A percentile compares a stretch with the other conserved stretches of the same genome.
These are phyloP conservation scores for Fraxinus floribunda DNA, from an alignment of 305 asterid genomes.

Conservation along the genomic window DNA sequence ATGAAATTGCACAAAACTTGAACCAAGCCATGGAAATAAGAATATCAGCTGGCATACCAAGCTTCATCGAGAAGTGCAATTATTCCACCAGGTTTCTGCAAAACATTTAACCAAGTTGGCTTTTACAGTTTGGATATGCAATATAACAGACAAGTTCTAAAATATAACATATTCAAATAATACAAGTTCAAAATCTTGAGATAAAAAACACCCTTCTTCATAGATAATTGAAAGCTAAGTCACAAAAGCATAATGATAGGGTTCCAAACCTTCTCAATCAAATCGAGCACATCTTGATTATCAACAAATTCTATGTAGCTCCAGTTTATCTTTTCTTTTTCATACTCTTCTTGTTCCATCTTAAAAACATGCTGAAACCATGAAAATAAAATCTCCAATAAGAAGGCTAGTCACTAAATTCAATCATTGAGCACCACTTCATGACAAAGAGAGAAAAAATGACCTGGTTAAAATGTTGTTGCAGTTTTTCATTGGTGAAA, in stretches of 20 bases:
- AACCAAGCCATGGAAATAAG: not conserved
- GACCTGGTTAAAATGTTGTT: conserved; percentile 99
- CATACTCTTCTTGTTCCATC: conserved; percentile 88
- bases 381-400: conserved; percentile 28
- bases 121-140: conserved; percentile 9
- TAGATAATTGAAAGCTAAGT: conserved; percentile 17
- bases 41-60: conserved; percentile 38
- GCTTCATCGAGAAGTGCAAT: no score
- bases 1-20: not conserved
- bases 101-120: conserved; percentile 15
- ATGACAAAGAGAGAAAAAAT: conserved; percentile 23
- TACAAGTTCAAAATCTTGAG: not conserved
- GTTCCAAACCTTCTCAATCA: conserved; percentile 39
- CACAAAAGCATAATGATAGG: conserved; percentile 11
- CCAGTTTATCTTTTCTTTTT: no score
- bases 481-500: conserved; percentile 97
- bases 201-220: not conserved
- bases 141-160: conserved; percentile 3
- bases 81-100: conserved; percentile 25
- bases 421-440: conserved; percentile 18
- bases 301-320: no score
- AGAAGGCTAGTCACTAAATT: conserved; percentile 21
- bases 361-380: conserved; percentile 91
- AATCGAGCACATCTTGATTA: no score
- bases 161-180: conserved; percentile 5